Conservation (phyloP, 2,329 filamentous ascomycete genomes). For the Fusarium lyarnte region DNA sequence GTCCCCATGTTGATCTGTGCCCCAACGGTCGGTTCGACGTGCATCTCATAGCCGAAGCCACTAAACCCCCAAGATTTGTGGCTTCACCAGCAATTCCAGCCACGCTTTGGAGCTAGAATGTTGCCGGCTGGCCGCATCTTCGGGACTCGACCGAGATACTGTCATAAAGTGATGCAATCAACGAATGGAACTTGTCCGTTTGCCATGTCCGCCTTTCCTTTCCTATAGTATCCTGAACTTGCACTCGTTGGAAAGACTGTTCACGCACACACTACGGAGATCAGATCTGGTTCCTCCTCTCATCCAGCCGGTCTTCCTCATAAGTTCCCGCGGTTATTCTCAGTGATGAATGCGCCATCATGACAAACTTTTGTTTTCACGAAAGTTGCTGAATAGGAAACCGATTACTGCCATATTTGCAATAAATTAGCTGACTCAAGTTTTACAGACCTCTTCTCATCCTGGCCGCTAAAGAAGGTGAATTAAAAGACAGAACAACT, state of each 20-base stretch:
- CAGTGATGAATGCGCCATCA: background rate
- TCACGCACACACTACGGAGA: background rate
- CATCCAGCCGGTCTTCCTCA: conserved; percentile 26
- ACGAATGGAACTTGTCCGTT: conserved; percentile 25
- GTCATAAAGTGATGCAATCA: conserved; percentile 16
- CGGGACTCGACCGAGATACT: conserved; percentile 41
- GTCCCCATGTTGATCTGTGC: conserved; percentile 29
- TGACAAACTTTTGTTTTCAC: background rate
- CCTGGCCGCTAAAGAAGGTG: background rate
- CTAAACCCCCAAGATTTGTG: conserved; percentile 13
- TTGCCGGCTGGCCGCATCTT: conserved; percentile 33
- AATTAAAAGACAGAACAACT: background rate
- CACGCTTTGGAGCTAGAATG: conserved; percentile 6
- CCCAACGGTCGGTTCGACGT: conserved; percentile 41
- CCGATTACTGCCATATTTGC: background rate
- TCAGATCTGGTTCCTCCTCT: conserved; percentile 23
- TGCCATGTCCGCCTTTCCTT: background rate
- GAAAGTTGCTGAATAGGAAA: background rate
- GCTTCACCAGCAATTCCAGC: conserved; percentile 5
- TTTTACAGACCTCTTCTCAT: background rate
- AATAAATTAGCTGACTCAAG: background rate
- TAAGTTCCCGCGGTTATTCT: conserved; percentile 39
- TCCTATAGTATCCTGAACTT: conserved; percentile 1
- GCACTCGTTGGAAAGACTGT: background rate
- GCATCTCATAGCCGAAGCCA: conserved; percentile 41